These are phyloP conservation scores for Alternaria gansuensis DNA, from an alignment of 2,329 filamentous ascomycete species.

Conservation along the genomic window DNA sequence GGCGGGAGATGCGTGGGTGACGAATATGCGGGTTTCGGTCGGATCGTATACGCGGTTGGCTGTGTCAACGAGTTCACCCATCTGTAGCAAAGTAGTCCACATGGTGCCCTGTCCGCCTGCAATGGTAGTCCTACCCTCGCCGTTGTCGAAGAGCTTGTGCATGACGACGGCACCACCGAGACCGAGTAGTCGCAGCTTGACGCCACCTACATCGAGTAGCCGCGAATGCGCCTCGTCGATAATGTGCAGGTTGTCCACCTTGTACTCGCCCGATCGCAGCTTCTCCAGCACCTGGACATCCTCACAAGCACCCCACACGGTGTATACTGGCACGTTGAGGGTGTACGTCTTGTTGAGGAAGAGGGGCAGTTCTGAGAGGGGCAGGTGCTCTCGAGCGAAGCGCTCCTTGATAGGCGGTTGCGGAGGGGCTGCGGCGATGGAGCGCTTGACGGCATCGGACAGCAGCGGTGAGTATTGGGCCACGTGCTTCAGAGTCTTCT, in stretches of 20 bases:
- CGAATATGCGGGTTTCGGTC: slow-evolving; percentile 93
- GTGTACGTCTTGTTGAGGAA: slow-evolving; percentile 89
- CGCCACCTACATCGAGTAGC: slow-evolving; percentile 90
- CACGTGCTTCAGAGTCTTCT: slow-evolving; percentile 99
- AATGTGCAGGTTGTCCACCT: slow-evolving; percentile 95
- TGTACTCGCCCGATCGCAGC: slow-evolving; percentile 97
- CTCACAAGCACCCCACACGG: slow-evolving; percentile 98
- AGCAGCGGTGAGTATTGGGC: slow-evolving; percentile 98
- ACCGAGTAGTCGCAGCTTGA: slow-evolving; percentile 93
- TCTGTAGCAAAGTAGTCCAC: slow-evolving; percentile 98
- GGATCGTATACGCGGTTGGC: slow-evolving; percentile 98
- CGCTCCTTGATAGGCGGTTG: slow-evolving; percentile 79
- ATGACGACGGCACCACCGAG: slow-evolving; percentile 97
- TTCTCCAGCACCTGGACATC: slow-evolving; percentile 97
- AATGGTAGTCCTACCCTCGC: slow-evolving; percentile 96
- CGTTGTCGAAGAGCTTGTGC: slow-evolving; percentile 99
- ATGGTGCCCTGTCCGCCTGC: slow-evolving; percentile 98
- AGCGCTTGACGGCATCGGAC: slow-evolving; percentile 74
- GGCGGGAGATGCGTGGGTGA: slow-evolving; percentile 96
- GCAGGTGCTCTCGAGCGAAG: slow-evolving; percentile 81
- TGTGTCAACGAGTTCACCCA: slow-evolving; percentile 97
- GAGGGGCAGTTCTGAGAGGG: slow-evolving; percentile 89
- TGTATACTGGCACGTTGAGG: slow-evolving; percentile 96
- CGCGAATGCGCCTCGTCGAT: slow-evolving; percentile 98
- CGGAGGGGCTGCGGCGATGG: slow-evolving; percentile 73